Base-by-base conservation (phyloP, 441 rosid genomes). In the Adansonia grandidieri region DNA sequence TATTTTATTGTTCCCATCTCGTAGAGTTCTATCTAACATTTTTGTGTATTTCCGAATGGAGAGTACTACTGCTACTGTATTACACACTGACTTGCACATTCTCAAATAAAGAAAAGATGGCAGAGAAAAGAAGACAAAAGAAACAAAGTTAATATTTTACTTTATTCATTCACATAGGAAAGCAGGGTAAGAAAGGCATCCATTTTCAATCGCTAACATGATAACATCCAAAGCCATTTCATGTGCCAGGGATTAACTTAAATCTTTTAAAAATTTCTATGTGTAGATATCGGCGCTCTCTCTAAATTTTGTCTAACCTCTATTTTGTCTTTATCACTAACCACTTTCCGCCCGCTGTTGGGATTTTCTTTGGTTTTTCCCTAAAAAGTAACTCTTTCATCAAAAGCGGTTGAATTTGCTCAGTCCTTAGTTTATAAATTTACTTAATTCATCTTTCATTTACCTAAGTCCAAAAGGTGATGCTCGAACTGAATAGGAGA, bases 51-150 rank as follows among this genome's bases (percentile, higher is more conserved):
- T 8, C 32, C n/a, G 42, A 15, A 57, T 56, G 45, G 64, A 3
- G 32, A 51, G 2, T 51, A 10, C 48, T 75, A 47, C 63, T 37
- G 14, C 9, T 75, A 48, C 45, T 15, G 19, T 13, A 19, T 40
- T 22, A 45, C 66, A 22, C 58, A 44, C 13, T 22, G 17, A 14
- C 4, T 68, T 17, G n/a, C 37, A 6, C 28, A n/a, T 56, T 73
- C 19, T n/a, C 37, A 37, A 73, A 11, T 37, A 9, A 56, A 56
- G 48, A 40, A 22, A 72, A 37, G 15, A 37, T 53, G 24, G 47
- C 37, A 73, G 53, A 57, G 50, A 73, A 6, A 40, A 73, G 15
- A 57, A 56, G 19, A 69, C 22, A 22, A 37, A 72, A 17, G 37
- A 54, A 50, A 24, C 17, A 50, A 63, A 47, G 32, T n/a, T 14